phyloP scores from a whole-genome alignment of 2,329 filamentous ascomycete genomes.

The Niveomyces coronatus region DNA sequence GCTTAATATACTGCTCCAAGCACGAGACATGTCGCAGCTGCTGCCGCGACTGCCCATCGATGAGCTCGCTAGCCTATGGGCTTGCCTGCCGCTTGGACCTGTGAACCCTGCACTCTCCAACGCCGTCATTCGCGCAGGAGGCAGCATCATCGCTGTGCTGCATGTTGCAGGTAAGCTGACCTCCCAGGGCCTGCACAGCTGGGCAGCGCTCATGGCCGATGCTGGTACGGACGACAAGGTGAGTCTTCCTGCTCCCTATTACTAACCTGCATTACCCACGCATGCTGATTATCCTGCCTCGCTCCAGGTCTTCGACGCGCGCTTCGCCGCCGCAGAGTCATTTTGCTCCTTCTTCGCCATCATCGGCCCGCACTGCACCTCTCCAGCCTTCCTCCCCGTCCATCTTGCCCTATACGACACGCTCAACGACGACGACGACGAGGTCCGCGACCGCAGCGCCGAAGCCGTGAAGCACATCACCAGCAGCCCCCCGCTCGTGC shows the following conservation, averaged over 20 bases:
- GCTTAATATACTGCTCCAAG: slow-evolving; percentile 30
- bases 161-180: slow-evolving; percentile 13
- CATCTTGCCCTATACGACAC: slow-evolving; percentile 63
- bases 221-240: slow-evolving; percentile 40
- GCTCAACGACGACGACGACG: slow-evolving; percentile 85
- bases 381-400: slow-evolving; percentile 37
- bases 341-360: slow-evolving; percentile 39
- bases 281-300: slow-evolving; percentile 1
- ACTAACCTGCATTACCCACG: no score
- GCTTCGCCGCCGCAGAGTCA: slow-evolving; percentile 48
- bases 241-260: slow-evolving; percentile 14
- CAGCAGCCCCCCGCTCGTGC: slow-evolving; percentile 30
- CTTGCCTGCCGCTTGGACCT: slow-evolving; percentile 23
- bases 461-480: slow-evolving; percentile 37
- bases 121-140: slow-evolving; percentile 37
- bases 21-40: slow-evolving; percentile 13
- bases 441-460: slow-evolving; percentile 61
- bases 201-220: slow-evolving; percentile 40
- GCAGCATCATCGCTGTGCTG: slow-evolving; percentile 30
- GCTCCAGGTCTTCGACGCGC: slow-evolving; percentile 50
- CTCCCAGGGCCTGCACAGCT: slow-evolving; percentile 21
- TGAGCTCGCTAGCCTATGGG: slow-evolving; percentile 31
- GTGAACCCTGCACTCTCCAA: slow-evolving; percentile 40
- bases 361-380: slow-evolving; percentile 14
- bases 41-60: slow-evolving; percentile 21